These are phyloP conservation scores for Pseudogymnoascus sp. DNA, from an alignment of 2,329 filamentous ascomycete genomes.

Conservation along the genomic window DNA sequence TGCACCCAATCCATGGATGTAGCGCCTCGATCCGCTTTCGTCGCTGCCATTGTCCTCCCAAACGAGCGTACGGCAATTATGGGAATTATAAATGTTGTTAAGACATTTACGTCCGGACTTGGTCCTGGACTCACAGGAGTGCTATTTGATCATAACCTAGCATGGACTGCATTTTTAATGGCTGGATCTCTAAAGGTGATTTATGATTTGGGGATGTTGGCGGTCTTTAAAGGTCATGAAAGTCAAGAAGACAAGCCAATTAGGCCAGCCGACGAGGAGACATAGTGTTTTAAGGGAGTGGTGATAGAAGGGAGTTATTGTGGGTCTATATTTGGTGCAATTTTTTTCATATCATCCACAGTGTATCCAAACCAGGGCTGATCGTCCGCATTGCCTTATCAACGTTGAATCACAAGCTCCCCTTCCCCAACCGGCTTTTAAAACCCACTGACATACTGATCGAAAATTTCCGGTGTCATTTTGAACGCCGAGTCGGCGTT, in stretches of 20 bases:
- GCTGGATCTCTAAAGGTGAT: slow-evolving; percentile 55
- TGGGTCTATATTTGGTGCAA: neutral
- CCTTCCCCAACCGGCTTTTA: neutral
- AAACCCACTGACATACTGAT: neutral
- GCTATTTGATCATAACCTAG: slow-evolving; percentile 46
- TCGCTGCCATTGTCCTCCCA: slow-evolving; percentile 57
- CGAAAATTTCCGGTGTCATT: neutral
- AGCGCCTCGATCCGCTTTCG: slow-evolving; percentile 62
- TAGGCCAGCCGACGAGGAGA: slow-evolving; percentile 16
- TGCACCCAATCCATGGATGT: slow-evolving; percentile 63
- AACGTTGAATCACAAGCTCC: neutral
- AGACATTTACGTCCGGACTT: slow-evolving; percentile 54
- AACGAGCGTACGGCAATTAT: slow-evolving; percentile 65
- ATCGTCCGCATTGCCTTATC: neutral
- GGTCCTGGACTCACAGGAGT: slow-evolving; percentile 60
- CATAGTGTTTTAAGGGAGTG: neutral
- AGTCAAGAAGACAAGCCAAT: slow-evolving; percentile 21
- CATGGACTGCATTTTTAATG: slow-evolving; percentile 57
- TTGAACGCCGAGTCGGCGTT: neutral
- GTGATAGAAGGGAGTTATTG: neutral
- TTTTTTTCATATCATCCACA: neutral
- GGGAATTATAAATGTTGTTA: slow-evolving; percentile 63
- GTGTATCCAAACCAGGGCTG: neutral
- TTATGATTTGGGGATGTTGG: slow-evolving; percentile 54
- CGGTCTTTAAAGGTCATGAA: slow-evolving; percentile 36